phyloP scores from a whole-genome alignment of 129 eudicot genomes.

The Mikania micrantha region DNA sequence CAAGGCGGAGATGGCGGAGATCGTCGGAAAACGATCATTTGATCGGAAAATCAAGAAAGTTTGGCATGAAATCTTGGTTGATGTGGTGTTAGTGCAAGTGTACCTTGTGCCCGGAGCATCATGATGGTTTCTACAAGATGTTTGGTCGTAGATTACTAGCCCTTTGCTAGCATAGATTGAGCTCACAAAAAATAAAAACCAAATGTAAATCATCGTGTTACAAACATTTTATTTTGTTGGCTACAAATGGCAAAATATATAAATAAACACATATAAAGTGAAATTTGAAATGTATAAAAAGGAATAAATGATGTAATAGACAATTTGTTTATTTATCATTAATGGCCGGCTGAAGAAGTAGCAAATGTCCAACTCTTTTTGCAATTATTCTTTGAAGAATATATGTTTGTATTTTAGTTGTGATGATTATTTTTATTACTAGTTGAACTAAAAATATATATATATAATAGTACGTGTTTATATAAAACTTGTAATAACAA shows the following conservation, averaged over 20 bases:
- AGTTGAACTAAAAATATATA: neutral
- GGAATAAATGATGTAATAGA: conserved; percentile 7
- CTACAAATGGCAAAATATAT: neutral
- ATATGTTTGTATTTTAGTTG: conserved; percentile 22
- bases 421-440: neutral
- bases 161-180: conserved; percentile 7
- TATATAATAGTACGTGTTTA: too few relatives aligned
- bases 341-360: conserved; percentile 31
- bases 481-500: too few relatives aligned
- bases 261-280: neutral
- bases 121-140: conserved; percentile 32
- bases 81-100: conserved; percentile 43
- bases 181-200: conserved; percentile 21
- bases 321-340: neutral
- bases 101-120: conserved; percentile 46
- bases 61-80: conserved; percentile 31
- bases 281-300: conserved; percentile 4
- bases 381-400: neutral
- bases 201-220: conserved; percentile 30
- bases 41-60: conserved; percentile 56
- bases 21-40: conserved; percentile 32
- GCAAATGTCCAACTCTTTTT: neutral
- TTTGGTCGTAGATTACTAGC: conserved; percentile 47
- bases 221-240: conserved; percentile 10
- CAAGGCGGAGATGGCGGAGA: conserved; percentile 41